phyloP scores from a whole-genome alignment of 2,329 filamentous ascomycete genomes.

The Penicillium sp. region DNA sequence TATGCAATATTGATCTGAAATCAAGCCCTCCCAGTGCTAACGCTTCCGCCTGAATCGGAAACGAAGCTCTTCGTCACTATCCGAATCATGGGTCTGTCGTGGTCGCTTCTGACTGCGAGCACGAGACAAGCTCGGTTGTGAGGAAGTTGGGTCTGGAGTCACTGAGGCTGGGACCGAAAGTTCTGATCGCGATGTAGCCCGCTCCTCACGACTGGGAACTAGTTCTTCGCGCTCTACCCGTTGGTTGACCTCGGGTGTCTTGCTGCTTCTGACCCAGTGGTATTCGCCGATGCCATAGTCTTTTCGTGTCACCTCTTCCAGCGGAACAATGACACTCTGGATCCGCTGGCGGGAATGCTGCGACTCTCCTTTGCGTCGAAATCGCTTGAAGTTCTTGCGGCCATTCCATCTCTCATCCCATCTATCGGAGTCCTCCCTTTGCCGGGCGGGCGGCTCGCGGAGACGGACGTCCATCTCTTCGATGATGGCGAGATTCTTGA shows the following conservation, averaged over 20 bases:
- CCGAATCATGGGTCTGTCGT: constrained; percentile 47
- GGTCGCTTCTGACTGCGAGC: constrained; percentile 32
- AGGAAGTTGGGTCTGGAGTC: constrained; percentile 21
- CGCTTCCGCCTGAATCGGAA: constrained; percentile 55
- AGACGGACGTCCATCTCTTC: constrained; percentile 68
- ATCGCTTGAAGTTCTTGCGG: constrained; percentile 92
- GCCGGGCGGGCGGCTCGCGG: constrained; percentile 28
- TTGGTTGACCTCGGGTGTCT: constrained; percentile 25
- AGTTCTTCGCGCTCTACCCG: constrained; percentile 21
- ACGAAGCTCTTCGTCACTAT: constrained; percentile 57
- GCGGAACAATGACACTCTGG: constrained; percentile 63
- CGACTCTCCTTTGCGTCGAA: constrained; percentile 47
- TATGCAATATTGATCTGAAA: not conserved
- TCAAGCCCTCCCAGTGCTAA: constrained; percentile 5
- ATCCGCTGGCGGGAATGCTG: constrained; percentile 40
- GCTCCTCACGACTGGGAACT: constrained; percentile 1
- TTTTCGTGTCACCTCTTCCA: constrained; percentile 70
- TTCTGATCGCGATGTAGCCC: constrained; percentile 9
- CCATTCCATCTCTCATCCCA: constrained; percentile 94
- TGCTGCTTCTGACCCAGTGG: constrained; percentile 60
- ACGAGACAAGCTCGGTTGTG: constrained; percentile 13
- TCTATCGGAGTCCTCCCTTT: constrained; percentile 54
- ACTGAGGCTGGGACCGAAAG: constrained; percentile 9
- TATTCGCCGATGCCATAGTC: constrained; percentile 72
- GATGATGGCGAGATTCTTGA: constrained; percentile 71